phyloP scores from a whole-genome alignment of 352 stramenopile species.

The Phytopythium cucurbitacearum region DNA sequence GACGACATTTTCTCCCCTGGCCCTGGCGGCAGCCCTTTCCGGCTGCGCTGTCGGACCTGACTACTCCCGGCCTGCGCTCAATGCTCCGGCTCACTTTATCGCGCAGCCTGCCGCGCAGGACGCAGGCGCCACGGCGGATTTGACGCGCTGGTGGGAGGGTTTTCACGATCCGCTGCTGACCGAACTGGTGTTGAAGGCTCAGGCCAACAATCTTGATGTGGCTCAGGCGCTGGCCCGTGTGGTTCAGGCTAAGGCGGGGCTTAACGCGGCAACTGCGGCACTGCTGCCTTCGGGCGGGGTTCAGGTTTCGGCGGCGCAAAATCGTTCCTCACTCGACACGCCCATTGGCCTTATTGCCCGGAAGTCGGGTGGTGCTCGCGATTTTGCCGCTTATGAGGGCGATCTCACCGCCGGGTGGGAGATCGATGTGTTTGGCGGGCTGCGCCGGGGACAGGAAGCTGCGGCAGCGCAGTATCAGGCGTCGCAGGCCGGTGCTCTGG shows the following conservation, averaged over 20 bases:
- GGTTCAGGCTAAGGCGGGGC: slow-evolving; percentile 1
- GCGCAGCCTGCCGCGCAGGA: slow-evolving; percentile 1
- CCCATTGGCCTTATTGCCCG: slow-evolving; percentile 2
- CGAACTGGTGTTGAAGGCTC: slow-evolving; percentile 2
- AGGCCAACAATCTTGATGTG: slow-evolving; percentile 3
- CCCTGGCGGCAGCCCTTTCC: slow-evolving; percentile 1
- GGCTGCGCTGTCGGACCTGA: slow-evolving; percentile 1
- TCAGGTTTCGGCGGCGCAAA: slow-evolving; percentile 2
- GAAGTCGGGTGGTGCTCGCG: slow-evolving; percentile 1
- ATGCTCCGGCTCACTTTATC: slow-evolving; percentile 2
- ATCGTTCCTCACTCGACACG: slow-evolving; percentile 2
- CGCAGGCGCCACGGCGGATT: slow-evolving; percentile 1
- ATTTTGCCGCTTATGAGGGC: slow-evolving; percentile 2
- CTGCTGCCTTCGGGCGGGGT: slow-evolving; percentile 1
- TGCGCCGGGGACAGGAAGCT: slow-evolving; percentile 1
- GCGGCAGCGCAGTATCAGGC: slow-evolving; percentile 1
- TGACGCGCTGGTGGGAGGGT: slow-evolving; percentile 1
- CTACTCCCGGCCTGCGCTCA: slow-evolving; percentile 1
- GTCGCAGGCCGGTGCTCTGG: slow-evolving; percentile 1
- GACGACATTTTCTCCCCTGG: slow-evolving; percentile 2
- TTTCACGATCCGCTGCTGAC: slow-evolving; percentile 2
- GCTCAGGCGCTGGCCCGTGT: slow-evolving; percentile 1
- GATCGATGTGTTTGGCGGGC: slow-evolving; percentile 2
- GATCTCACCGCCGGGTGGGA: slow-evolving; percentile 1
- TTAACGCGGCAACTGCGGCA: slow-evolving; percentile 2